Evolutionary conservation across 208 protist species (phyloP), one percentile per base, ranked within the genome.

Genomic region (Acanthamoeba sp.): DNA sequence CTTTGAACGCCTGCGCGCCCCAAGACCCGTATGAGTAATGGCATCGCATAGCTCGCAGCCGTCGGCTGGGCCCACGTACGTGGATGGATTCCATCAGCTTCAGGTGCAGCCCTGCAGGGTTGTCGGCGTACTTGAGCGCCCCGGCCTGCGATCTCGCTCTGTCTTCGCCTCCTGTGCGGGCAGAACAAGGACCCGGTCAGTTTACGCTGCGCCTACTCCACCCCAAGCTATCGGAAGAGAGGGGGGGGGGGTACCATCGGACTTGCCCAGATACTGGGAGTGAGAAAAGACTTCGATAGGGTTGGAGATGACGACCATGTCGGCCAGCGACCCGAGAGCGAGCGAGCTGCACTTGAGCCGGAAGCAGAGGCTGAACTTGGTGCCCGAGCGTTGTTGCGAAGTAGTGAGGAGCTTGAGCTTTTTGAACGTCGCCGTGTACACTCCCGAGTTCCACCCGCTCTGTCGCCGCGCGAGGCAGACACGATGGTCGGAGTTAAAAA

Each of bases 181-280:
- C 29, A 2, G 27, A n/a, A 34, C 5, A 38, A 42, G 22, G n/a
- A 80, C 1, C 36, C 45, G 45, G 45, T 3, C 45, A 12, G 7
- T 50, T 50, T 12, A 12, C n/a, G n/a, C n/a, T n/a, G n/a, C n/a
- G n/a, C n/a, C n/a, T n/a, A n/a, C n/a, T n/a, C n/a, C n/a, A n/a
- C n/a, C n/a, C n/a, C n/a, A n/a, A 34, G 4, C 7, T 10, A 16
- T 24, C 5, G 18, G 18, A 20, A 24, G 5, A 27, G 32, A 2
- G 69, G 2, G 36, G 18, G 14, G 22, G 29, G 5, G 36, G 10
- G 34, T 27, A 80, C 69, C 69, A 18, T 80, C 69, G 29, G 69
- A 80, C 22, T 88, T 88, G 38, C 50, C 50, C 50, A 88, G 50
- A 88, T 88, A 88, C 80, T 88, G 80, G n/a, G 45, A 42, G 29